Base-by-base conservation (phyloP, 176 grass and related monocot species). In the Phragmites australis region DNA sequence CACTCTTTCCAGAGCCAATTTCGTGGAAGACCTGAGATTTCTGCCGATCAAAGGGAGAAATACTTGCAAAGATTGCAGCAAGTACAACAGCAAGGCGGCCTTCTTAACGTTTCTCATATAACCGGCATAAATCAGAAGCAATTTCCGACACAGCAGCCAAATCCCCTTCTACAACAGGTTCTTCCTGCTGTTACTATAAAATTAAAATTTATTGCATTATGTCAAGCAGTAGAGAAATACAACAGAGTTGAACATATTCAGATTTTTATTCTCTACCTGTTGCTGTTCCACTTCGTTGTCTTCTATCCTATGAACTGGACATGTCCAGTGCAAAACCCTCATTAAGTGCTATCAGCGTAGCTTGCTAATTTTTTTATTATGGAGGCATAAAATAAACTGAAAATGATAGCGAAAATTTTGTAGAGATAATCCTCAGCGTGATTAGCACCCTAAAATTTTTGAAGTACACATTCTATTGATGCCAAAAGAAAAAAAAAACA, bases 31-130 rank as follows among this genome's bases (percentile, higher is more conserved):
- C 86, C 90, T 43, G 97, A 99, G 79, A 89, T 90, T 72, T 82
- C 88, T 85, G 84, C 92, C 4, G 92, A 99, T 39, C 92, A 89
- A 51, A 91, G 96, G 88, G 96, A 99, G 83, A 90, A 99, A 51
- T 95, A 76, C 52, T 61, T 95, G 58, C 96, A 95, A 81, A 85
- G 80, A 72, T 76, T 88, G 18, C 96, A 99, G 86, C 92, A 93
- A 88, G 68, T 81, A 53, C 87, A 92, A 41, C 94, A 90, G 37
- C 95, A 93, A 83, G 87, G 87, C 78, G 92, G 43, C 61, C 77
- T 88, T 80, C 69, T 88, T 87, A 93, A 72, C 37, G 68, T 71
- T 63, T 82, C 92, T 81, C 78, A 83, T 70, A 74, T 86, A 65
- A 62, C 90, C 25, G 78, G 88, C 74, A 81, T 81, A 37, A 96